These are phyloP conservation scores for Blastobotrys robertii DNA, from an alignment of 805 yeast species.

Conservation along the genomic window DNA sequence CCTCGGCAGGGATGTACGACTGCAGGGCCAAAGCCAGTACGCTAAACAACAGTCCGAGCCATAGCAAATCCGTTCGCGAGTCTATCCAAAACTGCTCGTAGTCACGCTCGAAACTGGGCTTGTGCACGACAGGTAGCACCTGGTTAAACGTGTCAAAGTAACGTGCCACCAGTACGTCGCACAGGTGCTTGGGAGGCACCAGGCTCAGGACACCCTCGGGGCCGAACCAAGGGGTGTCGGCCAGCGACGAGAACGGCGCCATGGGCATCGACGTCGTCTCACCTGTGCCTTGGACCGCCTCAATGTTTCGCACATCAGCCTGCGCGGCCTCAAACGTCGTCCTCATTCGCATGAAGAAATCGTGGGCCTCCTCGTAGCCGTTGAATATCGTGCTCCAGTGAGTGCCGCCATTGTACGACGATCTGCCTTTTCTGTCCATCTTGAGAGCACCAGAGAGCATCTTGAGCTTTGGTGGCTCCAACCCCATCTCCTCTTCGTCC, in stretches of 20 bases:
- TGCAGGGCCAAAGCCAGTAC: conserved; percentile 22
- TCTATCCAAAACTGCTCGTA: conserved; percentile 23
- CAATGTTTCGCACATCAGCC: not conserved
- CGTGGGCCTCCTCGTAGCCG: conserved; percentile 19
- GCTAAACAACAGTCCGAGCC: conserved; percentile 23
- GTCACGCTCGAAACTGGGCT: conserved; percentile 20
- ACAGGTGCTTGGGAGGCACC: conserved; percentile 17
- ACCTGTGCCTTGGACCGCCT: not conserved
- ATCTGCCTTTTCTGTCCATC: conserved; percentile 25
- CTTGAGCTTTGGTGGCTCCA: too few relatives aligned
- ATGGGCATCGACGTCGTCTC: not conserved
- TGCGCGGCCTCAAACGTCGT: too few relatives aligned
- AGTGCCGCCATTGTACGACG: conserved; percentile 27
- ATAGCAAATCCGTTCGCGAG: conserved; percentile 21
- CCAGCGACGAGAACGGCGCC: not conserved
- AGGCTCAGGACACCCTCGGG: conserved; percentile 16
- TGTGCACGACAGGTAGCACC: conserved; percentile 20
- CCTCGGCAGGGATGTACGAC: conserved; percentile 16
- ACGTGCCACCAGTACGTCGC: conserved; percentile 20
- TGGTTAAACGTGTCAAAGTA: conserved; percentile 23
- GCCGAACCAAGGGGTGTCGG: conserved; percentile 1
- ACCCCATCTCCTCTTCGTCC: too few relatives aligned
- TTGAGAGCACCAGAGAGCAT: conserved; percentile 24
- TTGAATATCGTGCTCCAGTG: conserved; percentile 27
- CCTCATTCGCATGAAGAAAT: conserved; percentile 11